A percentile compares a stretch with the other conserved stretches of the same genome.
These are phyloP conservation scores for Zelonia costaricensis DNA, from an alignment of 208 protist genomes.

Conservation along the genomic window DNA sequence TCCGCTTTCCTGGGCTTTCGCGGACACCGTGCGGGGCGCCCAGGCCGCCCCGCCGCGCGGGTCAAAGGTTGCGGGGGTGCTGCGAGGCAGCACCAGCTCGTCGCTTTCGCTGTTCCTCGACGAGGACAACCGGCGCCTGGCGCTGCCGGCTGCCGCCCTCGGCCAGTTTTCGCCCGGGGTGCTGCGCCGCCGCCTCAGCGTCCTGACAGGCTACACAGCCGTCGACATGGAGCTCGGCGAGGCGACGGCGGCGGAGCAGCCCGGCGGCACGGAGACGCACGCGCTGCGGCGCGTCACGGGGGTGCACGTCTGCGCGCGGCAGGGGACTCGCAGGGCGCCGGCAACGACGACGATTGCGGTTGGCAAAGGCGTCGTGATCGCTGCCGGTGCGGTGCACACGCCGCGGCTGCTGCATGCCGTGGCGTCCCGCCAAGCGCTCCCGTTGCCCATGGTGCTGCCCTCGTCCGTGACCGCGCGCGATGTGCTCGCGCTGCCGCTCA, in stretches of 20 bases:
- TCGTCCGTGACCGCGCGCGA: conserved; percentile 39
- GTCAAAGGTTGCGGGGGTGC: conserved; percentile 16
- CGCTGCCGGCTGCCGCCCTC: conserved; percentile 34
- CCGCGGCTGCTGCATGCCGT: conserved; percentile 45
- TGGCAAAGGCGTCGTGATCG: conserved; percentile 50
- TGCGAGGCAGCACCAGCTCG: conserved; percentile 30
- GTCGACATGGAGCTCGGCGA: conserved; percentile 17
- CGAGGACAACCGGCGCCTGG: conserved; percentile 50
- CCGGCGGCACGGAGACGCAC: not conserved
- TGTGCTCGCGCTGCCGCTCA: conserved; percentile 58
- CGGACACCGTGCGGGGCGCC: conserved; percentile 32
- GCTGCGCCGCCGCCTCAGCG: conserved; percentile 22
- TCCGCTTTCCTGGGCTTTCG: conserved; percentile 72
- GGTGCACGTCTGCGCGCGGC: conserved; percentile 9
- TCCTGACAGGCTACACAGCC: conserved; percentile 25
- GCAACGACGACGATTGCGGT: conserved; percentile 10
- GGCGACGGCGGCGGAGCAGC: not conserved
- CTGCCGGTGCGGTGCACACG: conserved; percentile 50
- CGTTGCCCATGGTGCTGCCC: not conserved
- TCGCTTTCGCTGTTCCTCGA: conserved; percentile 55
- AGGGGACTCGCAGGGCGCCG: not conserved
- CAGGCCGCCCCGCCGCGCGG: conserved; percentile 22
- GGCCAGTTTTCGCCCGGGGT: conserved; percentile 15
- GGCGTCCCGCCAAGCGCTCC: not conserved
- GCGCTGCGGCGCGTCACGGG: not conserved